Base-by-base conservation (phyloP, 306 rosid genomes). In the Castanea crenata region DNA sequence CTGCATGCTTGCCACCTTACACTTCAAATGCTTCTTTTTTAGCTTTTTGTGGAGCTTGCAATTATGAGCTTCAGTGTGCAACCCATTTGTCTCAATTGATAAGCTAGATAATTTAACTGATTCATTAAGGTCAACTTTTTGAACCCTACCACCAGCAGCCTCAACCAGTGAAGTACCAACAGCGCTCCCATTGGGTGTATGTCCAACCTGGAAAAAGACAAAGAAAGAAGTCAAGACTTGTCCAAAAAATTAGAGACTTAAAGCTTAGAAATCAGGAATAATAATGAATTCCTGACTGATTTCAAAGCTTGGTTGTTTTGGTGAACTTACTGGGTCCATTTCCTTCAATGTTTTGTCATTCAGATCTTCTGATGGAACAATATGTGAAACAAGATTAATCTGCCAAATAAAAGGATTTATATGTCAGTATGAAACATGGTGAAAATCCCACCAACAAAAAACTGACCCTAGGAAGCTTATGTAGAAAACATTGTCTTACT, bases 11-110 rank as follows among this genome's bases (percentile, higher is more conserved):
- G 78, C 38, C 35, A 67, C 78, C 61, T 27, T 89, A 81, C 83
- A 78, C 88, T 86, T 95, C 25, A 80, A 75, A 67, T 74, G 81
- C 69, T 87, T 91, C 84, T 82, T 91, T 81, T 88, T 90, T 34
- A 79, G 34, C 74, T 82, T 91, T 69, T 79, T 83, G 56, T 67
- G 74, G 21, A 27, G 74, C 85, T 84, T 91, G 80, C 78, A 71
- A 55, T 79, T 67, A 80, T 56, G 75, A 85, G 71, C 70, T 83
- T 82, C 76, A 31, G 55, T 19, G 64, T 52, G 38, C 5, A 82
- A 75, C 76, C 67, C 80, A 57, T 44, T 32, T 34, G 58, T 14
- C 79, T 57, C 56, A 57, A 14, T 71, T 80, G 77, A 79, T 32
- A 78, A 72, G 34, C 73, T 81, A 67, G 81, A 44, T 77, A 76